These are phyloP conservation scores for Boechera divaricarpa DNA, from an alignment of 345 rosid species.

Conservation along the genomic window DNA sequence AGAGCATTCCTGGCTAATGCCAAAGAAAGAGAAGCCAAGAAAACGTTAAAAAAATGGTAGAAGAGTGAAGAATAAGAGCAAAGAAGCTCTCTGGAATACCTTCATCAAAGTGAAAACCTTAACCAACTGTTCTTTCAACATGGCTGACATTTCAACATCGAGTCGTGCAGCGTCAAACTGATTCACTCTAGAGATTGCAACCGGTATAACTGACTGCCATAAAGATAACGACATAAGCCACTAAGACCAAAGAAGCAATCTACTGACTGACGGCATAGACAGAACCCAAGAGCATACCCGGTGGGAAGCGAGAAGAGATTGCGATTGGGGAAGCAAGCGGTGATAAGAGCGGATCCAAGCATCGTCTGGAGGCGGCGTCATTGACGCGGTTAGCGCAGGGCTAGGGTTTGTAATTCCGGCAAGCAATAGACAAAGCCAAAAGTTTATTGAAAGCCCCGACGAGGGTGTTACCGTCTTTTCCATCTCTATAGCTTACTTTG, in stretches of 20 bases:
- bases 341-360: conserved; percentile 66
- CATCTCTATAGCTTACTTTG: not conserved
- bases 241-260: not conserved
- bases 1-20: conserved; percentile 97
- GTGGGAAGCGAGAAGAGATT: conserved; percentile 53
- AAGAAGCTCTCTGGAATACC: conserved; percentile 44
- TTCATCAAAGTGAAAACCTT: conserved; percentile 91
- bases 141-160: conserved; percentile 95
- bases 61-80: not conserved
- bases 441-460: not conserved
- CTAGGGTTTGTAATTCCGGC: conserved; percentile 2
- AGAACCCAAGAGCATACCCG: conserved; percentile 50
- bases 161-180: conserved; percentile 95
- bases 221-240: conserved; percentile 12
- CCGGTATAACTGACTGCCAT: conserved; percentile 64
- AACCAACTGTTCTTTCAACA: conserved; percentile 94
- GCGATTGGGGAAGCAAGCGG: conserved; percentile 63
- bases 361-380: conserved; percentile 52
- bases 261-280: not conserved
- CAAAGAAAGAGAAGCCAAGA: conserved; percentile 48
- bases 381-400: not conserved
- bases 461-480: conserved; percentile 11
- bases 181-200: conserved; percentile 90
- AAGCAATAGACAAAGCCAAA: not conserved
- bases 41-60: not conserved